Evolutionary conservation across 352 stramenopile species (phyloP).

Genomic region (Phytophthora sp.): DNA sequence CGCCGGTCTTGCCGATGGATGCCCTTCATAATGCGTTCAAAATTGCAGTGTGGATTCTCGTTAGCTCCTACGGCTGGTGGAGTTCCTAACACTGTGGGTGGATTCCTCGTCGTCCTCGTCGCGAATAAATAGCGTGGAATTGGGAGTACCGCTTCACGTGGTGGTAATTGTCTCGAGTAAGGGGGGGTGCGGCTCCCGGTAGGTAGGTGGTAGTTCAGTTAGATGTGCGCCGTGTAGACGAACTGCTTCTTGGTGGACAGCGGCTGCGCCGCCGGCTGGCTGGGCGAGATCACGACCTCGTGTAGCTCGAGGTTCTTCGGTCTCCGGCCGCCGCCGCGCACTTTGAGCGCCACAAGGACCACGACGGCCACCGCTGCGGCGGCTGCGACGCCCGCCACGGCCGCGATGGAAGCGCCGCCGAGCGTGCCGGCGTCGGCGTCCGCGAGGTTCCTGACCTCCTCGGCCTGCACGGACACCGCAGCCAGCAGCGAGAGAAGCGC

Average conservation of each 20-base stretch:
- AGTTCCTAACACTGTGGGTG: not conserved
- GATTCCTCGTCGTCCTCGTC: constrained; percentile 4
- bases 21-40: too few species aligned
- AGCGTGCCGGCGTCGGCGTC: not conserved
- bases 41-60: constrained; percentile 14
- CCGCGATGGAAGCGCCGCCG: not conserved
- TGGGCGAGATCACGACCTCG: constrained; percentile 55
- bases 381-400: constrained; percentile 22
- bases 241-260: constrained; percentile 46
- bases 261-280: constrained; percentile 26
- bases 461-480: constrained; percentile 1
- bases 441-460: constrained; percentile 9
- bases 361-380: constrained; percentile 31
- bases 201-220: constrained; percentile 11
- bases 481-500: constrained; percentile 14
- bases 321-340: constrained; percentile 2
- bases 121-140: constrained; percentile 27
- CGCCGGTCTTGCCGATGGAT: too few species aligned
- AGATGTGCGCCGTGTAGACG: constrained; percentile 64
- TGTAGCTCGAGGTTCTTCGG: constrained; percentile 34
- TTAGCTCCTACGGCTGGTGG: not conserved
- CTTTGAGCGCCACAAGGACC: constrained; percentile 27
- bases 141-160: constrained; percentile 19
- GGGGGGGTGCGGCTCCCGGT: constrained; percentile 25
- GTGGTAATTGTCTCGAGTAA: constrained; percentile 18